Evolutionary conservation across 345 rosid genomes (phyloP).

Genomic region (Brassica carinata): DNA sequence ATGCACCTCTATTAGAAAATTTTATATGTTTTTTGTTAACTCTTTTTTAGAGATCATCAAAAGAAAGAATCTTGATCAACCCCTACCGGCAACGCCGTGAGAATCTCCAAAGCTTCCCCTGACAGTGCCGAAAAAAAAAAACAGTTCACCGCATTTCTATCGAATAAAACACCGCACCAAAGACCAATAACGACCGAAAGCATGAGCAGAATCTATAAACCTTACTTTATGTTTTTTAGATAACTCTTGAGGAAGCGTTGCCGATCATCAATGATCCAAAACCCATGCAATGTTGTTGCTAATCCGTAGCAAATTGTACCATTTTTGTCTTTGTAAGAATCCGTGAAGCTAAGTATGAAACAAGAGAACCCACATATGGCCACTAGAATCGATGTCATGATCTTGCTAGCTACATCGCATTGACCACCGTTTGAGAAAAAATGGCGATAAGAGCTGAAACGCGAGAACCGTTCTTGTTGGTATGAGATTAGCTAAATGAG

Average conservation of each 20-base stretch:
- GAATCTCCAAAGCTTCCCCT: slow-evolving; percentile 59
- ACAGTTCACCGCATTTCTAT: slow-evolving; percentile 67
- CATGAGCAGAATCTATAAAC: slow-evolving; percentile 77
- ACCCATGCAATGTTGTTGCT: slow-evolving; percentile 64
- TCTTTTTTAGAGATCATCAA: background rate
- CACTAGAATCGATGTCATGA: slow-evolving; percentile 59
- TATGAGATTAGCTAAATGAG: slow-evolving; percentile 80
- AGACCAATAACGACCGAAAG: slow-evolving; percentile 66
- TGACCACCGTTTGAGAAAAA: slow-evolving; percentile 72
- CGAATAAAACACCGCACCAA: slow-evolving; percentile 74
- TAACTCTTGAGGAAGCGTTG: slow-evolving; percentile 53
- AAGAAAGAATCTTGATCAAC: slow-evolving; percentile 27
- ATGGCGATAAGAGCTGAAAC: slow-evolving; percentile 78
- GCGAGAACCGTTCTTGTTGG: slow-evolving; percentile 93
- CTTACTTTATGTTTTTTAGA: slow-evolving; percentile 50
- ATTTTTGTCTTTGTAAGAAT: slow-evolving; percentile 69
- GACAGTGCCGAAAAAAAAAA: slow-evolving; percentile 74
- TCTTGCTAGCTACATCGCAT: slow-evolving; percentile 60
- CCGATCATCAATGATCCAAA: slow-evolving; percentile 86
- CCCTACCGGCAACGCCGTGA: slow-evolving; percentile 77
- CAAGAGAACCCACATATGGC: slow-evolving; percentile 70
- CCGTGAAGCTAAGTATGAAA: slow-evolving; percentile 73
- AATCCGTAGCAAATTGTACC: slow-evolving; percentile 75
- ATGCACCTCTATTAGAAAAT: slow-evolving; percentile 5
- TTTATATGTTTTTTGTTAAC: slow-evolving; percentile 6